phyloP scores from a whole-genome alignment of 129 eudicot genomes.

The Smallanthus sonchifolius region DNA sequence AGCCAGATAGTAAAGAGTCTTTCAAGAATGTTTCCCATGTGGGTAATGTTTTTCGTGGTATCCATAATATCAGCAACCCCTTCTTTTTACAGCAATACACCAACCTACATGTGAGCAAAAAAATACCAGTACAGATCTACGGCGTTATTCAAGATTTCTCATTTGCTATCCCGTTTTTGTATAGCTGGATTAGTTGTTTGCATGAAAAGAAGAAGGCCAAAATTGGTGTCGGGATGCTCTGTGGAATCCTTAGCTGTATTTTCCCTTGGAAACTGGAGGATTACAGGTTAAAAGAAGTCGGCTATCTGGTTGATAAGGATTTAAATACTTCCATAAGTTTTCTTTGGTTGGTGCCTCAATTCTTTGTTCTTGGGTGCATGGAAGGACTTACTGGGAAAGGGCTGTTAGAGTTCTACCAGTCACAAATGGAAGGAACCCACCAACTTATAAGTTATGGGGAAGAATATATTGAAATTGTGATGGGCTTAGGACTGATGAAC shows the following conservation, averaged over 20 bases:
- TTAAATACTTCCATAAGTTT: slow-evolving; percentile 6
- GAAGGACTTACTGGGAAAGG: slow-evolving; percentile 19
- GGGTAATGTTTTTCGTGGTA: slow-evolving; percentile 6
- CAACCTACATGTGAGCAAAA: neutral
- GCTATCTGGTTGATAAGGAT: neutral
- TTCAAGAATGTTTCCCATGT: slow-evolving; percentile 11
- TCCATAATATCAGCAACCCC: neutral
- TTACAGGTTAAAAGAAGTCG: slow-evolving; percentile 10
- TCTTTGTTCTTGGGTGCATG: slow-evolving; percentile 16
- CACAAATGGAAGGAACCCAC: neutral
- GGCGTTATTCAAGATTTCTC: slow-evolving; percentile 9
- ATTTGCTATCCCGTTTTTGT: neutral
- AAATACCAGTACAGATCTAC: slow-evolving; percentile 12
- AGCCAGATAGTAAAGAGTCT: neutral
- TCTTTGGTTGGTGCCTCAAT: slow-evolving; percentile 27
- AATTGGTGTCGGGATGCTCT: slow-evolving; percentile 23
- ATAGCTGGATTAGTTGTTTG: neutral
- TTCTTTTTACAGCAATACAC: slow-evolving; percentile 9
- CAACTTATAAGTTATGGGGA: slow-evolving; percentile 2
- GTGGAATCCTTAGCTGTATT: slow-evolving; percentile 4
- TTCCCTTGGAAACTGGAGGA: slow-evolving; percentile 7
- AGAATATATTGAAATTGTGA: slow-evolving; percentile 14
- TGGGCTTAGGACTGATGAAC: slow-evolving; percentile 5
- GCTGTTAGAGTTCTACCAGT: slow-evolving; percentile 2
- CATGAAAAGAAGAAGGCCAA: neutral